Base-by-base conservation (phyloP, 345 rosid genomes). In the Cardamine occulta region DNA sequence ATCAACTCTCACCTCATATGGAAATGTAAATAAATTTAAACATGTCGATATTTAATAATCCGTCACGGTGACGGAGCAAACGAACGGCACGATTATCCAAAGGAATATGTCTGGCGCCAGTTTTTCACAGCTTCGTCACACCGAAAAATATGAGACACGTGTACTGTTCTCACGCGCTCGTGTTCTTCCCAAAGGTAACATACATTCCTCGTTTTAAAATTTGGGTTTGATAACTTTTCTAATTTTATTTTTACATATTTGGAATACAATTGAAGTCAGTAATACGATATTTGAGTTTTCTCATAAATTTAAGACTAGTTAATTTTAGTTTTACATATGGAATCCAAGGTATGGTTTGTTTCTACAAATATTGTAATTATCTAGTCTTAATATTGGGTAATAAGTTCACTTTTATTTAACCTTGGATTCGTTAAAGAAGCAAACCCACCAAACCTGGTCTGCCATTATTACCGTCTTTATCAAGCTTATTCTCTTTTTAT, bases 401-500 rank as follows among this genome's bases (percentile, higher is more conserved):
- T n/a, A 52, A 47, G 59, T 44, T 21, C 15, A 42, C 64, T 52
- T 69, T 21, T 21, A 37, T 23, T 18, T 71, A 64, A 77, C 81
- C 68, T 66, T 72, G 73, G 81, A 66, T 78, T 78, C 81, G 77
- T 78, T 72, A 72, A 72, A 72, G 73, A 66, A 66, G 29, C 56
- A 66, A 66, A 72, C 51, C 68, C 81, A 72, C 77, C 68, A 72
- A 66, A 59, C 58, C 6, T 72, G 56, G 81, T 72, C 69, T 72
- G 81, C 77, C 73, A 72, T 78, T 78, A 78, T 58, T 72, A 66
- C 69, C 77, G 57, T 66, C 73, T 78, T 70, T 72, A 72, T 66
- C 59, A 66, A 23, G 32, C 72, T 62, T 42, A 9, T 29, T 64
- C 37, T 18, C 26, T 19, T 72, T 72, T 45, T 12, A 0, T 7